phyloP scores from a whole-genome alignment of 805 yeast genomes.

The Monosporozyma yasuniensis region DNA sequence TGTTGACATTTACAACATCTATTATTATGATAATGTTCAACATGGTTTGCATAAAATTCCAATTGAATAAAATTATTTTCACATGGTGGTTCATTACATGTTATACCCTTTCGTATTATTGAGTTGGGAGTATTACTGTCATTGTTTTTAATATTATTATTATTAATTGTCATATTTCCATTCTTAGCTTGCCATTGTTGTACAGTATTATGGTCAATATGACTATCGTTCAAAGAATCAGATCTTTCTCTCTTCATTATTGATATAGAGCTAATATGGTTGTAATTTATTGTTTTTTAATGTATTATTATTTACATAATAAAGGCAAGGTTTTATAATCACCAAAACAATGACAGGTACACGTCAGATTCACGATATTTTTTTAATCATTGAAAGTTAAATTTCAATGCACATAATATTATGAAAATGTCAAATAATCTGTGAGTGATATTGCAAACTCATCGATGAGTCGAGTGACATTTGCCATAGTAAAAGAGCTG shows the following conservation, averaged over 20 bases:
- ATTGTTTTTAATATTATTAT: not conserved
- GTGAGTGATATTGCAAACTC: not conserved
- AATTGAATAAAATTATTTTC: conserved; percentile 8
- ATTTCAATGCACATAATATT: no score
- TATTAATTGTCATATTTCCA: not conserved
- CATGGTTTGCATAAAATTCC: conserved; percentile 11
- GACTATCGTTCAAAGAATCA: not conserved
- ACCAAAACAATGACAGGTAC: not conserved
- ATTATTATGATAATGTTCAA: conserved; percentile 14
- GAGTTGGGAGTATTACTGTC: no score
- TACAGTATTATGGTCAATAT: not conserved
- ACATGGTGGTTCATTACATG: conserved; percentile 15
- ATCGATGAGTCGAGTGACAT: not conserved
- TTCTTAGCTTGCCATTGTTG: not conserved
- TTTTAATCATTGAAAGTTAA: no score
- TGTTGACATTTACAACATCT: conserved; percentile 33
- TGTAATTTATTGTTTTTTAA: no score
- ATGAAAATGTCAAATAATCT: not conserved
- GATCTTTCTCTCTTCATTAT: conserved; percentile 3
- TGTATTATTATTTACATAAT: not conserved
- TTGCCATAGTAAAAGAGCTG: no score
- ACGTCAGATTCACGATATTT: no score
- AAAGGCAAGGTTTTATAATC: not conserved
- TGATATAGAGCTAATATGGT: no score
- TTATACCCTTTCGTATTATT: not conserved